Evolutionary conservation across 2,329 filamentous ascomycete genomes (phyloP), one percentile per base, ranked within the genome.

Genomic region (Anthostomella pinea): DNA sequence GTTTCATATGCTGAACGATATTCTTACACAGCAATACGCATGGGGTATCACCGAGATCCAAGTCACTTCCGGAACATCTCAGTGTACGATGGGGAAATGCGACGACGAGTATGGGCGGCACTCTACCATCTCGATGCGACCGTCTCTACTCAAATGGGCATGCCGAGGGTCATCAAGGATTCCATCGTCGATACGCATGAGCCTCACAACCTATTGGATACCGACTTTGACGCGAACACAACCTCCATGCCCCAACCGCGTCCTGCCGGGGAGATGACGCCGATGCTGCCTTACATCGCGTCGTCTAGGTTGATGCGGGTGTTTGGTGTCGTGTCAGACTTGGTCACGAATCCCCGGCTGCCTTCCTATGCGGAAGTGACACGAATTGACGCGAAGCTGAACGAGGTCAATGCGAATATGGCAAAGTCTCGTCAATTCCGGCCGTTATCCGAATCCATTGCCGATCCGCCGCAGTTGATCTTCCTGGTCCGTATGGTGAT

Each of bases 391-490:
- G 22, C 24, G 8, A 42, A 37, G n/a, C 17, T 59, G 4, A 28
- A 39, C 3, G 33, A 46, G 3, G 39, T 48, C 20, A 33, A 19
- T 9, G 25, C 11, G 17, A 32, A 26, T 4, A 35, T 56, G 6
- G 55, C 55, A 5, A 20, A 22, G 7, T 34, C 31, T 21, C 32
- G 53, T 2, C 34, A 29, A 19, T 52, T 51, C 48, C 33, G 38
- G 6, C 41, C 52, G 2, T 45, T 55, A 9, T 18, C 38, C 2
- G 29, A 41, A 16, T 70, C 66, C 5, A 62, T 77, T 14, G 66
- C 65, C 3, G 72, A 77, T 32, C 55, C 68, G 1, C 61, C 72
- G 1, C 62, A 69, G n/a, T 46, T 73, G 7, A 66, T 79, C 20
- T 71, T 78, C n/a, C n/a, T n/a, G n/a, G n/a, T n/a, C n/a, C n/a